phyloP scores from a whole-genome alignment of 768 basidiomycete species.

The Boletus insuetus region DNA sequence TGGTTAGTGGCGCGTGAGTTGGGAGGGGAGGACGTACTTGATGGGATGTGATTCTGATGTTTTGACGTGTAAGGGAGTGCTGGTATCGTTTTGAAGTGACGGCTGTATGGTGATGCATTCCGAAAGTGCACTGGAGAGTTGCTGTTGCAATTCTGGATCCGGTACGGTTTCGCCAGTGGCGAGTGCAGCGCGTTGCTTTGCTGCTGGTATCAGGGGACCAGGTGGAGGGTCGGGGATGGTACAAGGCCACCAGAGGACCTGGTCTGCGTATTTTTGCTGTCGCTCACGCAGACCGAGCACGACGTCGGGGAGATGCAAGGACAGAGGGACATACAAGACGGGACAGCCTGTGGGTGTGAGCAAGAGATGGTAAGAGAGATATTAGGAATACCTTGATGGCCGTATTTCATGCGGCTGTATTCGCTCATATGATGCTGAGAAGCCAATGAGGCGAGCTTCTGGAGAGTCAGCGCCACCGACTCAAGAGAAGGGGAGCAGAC shows the following conservation, averaged over 20 bases:
- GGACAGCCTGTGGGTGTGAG: constrained; percentile 47
- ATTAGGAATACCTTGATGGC: constrained; percentile 34
- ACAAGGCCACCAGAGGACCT: constrained; percentile 52
- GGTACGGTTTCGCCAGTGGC: constrained; percentile 10
- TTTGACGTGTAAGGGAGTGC: constrained; percentile 39
- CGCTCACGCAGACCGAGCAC: constrained; percentile 50
- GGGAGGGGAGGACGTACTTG: constrained; percentile 50
- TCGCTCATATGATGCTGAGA: constrained; percentile 75
- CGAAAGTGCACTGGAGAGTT: constrained; percentile 54
- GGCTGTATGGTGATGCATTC: constrained; percentile 33
- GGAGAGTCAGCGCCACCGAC: neutral
- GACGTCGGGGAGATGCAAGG: constrained; percentile 58
- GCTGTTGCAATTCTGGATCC: constrained; percentile 39
- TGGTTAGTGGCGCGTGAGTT: neutral
- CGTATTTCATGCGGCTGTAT: constrained; percentile 69
- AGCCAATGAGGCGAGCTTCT: constrained; percentile 54
- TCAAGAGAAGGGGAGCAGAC: no score
- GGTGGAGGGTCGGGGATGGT: neutral
- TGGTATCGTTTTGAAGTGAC: constrained; percentile 1
- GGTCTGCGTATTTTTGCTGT: constrained; percentile 41
- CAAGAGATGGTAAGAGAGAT: neutral
- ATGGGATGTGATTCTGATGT: constrained; percentile 83
- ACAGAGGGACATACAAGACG: constrained; percentile 57
- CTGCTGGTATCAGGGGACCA: constrained; percentile 18
- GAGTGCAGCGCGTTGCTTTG: constrained; percentile 25